Conservation (phyloP, 2,329 filamentous ascomycete genomes). For the Proliferodiscus dingleyae region DNA sequence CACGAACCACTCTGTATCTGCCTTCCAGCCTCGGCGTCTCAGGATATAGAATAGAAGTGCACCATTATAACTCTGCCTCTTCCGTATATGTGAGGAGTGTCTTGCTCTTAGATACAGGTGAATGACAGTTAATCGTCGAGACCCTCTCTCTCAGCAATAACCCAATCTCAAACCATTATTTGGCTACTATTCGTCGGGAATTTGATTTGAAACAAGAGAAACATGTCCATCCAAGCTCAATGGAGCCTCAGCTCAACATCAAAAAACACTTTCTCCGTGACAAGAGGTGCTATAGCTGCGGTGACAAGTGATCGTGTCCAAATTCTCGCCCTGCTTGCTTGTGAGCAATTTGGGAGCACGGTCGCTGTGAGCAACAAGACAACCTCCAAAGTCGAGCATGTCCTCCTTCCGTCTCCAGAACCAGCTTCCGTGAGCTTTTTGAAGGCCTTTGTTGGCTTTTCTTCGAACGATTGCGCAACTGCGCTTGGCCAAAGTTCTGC, state of each 20-base stretch:
- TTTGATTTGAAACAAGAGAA: too few species aligned
- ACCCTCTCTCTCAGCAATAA: too few species aligned
- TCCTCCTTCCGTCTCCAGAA: constrained; percentile 12
- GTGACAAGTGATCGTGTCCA: constrained; percentile 25
- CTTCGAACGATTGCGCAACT: constrained; percentile 10
- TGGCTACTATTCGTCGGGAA: too few species aligned
- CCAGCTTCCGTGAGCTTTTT: constrained; percentile 7
- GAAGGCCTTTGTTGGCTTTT: constrained; percentile 8
- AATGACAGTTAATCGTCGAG: too few species aligned
- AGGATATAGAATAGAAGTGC: too few species aligned
- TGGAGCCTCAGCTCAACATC: constrained; percentile 6
- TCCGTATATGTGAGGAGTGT: too few species aligned
- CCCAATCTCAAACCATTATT: too few species aligned
- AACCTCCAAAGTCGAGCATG: constrained; percentile 1
- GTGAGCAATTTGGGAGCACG: constrained; percentile 24
- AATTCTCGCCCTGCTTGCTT: constrained; percentile 22
- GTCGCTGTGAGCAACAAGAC: constrained; percentile 20
- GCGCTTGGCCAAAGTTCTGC: constrained; percentile 7
- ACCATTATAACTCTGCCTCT: too few species aligned
- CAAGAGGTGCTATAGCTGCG: constrained; percentile 16
- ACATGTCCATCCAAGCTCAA: background rate
- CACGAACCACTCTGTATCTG: too few species aligned
- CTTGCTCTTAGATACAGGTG: too few species aligned
- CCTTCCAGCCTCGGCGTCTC: too few species aligned
- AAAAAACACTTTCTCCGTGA: constrained; percentile 4